Base-by-base conservation (phyloP, 768 basidiomycete species). In the Boletus rex-veris region DNA sequence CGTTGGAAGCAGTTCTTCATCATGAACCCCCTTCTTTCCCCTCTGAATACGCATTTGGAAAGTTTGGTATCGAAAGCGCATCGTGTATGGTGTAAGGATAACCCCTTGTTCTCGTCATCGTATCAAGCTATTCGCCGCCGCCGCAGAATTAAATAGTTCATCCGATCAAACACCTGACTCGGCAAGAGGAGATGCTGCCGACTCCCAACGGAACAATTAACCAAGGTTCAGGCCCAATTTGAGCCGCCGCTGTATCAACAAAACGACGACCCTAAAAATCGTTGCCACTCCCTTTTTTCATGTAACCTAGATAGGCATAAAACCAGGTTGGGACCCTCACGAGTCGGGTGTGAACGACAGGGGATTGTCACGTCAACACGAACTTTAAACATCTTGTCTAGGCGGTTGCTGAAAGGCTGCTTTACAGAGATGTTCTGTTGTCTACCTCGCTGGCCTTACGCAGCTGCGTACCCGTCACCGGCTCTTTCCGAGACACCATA, bases 1-100 rank as follows among this genome's bases (percentile, higher is more conserved):
- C 36, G 14, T n/a, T 51, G 30, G 39, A 38, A 16, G 11, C 37
- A 14, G 37, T 40, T 28, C 28, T 8, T 8, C 28, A 24, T 48
- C 43, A 30, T 30, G 31, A 47, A 35, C 24, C 26, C 45, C 57
- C 14, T 48, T 45, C 45, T 49, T 30, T 39, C 45, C 48, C 63
- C 52, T 47, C 49, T 43, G 45, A 52, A 41, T 1, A 37, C 62
- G 36, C 36, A 67, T 65, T 55, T 65, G 65, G 64, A 62, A 68
- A 38, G 48, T 65, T 50, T 67, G 63, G 55, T 45, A 62, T 55
- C 64, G 64, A 65, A 66, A 64, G 43, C 40, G 16, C 62, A 14
- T 42, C 48, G 28, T 35, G 33, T 49, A 31, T 48, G 46, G 47
- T 24, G 26, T 11, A 58, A 47, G 48, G 45, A 16, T 40, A 7